phyloP scores from a whole-genome alignment of 1,284 basidiomycete genomes.

The Cutaneotrichosporon sp. region DNA sequence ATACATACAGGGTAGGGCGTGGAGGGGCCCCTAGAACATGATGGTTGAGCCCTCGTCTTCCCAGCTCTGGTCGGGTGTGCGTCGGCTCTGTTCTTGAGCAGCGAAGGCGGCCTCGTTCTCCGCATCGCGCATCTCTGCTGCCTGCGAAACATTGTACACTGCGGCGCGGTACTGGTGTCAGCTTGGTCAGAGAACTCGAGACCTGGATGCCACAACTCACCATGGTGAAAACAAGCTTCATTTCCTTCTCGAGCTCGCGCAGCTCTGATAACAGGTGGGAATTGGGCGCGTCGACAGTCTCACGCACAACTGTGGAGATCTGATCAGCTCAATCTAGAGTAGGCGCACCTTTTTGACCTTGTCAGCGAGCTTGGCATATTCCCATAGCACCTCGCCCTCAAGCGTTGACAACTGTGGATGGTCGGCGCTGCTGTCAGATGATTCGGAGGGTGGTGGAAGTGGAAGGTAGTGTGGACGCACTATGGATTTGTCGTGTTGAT shows the following conservation, averaged over 20 bases:
- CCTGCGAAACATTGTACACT: constrained; percentile 90
- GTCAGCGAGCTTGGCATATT: constrained; percentile 71
- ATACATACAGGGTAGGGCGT: not conserved
- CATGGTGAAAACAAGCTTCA: constrained; percentile 87
- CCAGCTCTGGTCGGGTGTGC: not conserved
- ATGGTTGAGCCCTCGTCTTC: constrained; percentile 8
- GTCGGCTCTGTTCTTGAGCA: not conserved
- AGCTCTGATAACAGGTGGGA: constrained; percentile 72
- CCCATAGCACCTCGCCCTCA: constrained; percentile 72
- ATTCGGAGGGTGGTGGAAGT: too few relatives aligned
- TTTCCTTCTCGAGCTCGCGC: constrained; percentile 83
- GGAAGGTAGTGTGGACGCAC: not conserved
- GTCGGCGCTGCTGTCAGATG: constrained; percentile 35
- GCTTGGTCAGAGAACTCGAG: not conserved
- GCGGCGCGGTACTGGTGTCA: constrained; percentile 81
- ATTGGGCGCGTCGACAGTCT: constrained; percentile 64
- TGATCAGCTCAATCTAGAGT: not conserved
- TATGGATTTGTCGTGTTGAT: constrained; percentile 19
- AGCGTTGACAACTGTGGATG: constrained; percentile 63
- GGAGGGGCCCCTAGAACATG: constrained; percentile 10
- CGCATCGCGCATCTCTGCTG: constrained; percentile 9
- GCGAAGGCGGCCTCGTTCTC: not conserved
- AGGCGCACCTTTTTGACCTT: constrained; percentile 66
- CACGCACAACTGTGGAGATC: constrained; percentile 48
- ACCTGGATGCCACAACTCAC: constrained; percentile 55